These are phyloP conservation scores for Arabidopsis hybrid DNA, from an alignment of 441 rosid genomes.

Conservation along the genomic window DNA sequence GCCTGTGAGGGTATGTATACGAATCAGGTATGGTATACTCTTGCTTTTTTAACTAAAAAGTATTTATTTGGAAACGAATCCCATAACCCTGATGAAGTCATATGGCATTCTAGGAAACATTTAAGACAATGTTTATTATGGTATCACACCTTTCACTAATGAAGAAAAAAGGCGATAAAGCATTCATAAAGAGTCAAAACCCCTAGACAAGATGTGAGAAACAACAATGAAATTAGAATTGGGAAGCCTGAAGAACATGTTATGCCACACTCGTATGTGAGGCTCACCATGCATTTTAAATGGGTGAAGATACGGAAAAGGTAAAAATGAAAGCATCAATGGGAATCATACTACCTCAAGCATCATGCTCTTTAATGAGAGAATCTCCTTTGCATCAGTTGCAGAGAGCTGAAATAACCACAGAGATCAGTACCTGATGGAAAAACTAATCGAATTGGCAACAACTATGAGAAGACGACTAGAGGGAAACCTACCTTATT, in stretches of 20 bases:
- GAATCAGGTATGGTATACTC: constrained; percentile 8
- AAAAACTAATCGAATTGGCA: constrained; percentile 28
- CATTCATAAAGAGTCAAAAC: constrained; percentile 4
- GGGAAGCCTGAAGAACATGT: constrained; percentile 22
- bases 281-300: background rate
- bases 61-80: constrained; percentile 11
- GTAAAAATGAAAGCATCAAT: constrained; percentile 16
- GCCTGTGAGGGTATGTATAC: constrained; percentile 10
- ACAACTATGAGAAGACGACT: constrained; percentile 12
- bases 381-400: constrained; percentile 70
- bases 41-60: background rate
- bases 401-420: constrained; percentile 67
- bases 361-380: constrained; percentile 65
- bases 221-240: constrained; percentile 16
- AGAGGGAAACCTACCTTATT: constrained; percentile 61
- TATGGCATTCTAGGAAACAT: constrained; percentile 11
- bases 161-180: constrained; percentile 7
- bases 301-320: background rate
- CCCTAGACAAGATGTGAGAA: constrained; percentile 11
- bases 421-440: constrained; percentile 27
- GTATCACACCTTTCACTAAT: constrained; percentile 12
- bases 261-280: constrained; percentile 17
- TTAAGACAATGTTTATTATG: constrained; percentile 1
- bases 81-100: constrained; percentile 19
- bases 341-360: constrained; percentile 63